Evolutionary conservation across 805 yeast species (phyloP).

Genomic region (Saturnispora mendoncae): DNA sequence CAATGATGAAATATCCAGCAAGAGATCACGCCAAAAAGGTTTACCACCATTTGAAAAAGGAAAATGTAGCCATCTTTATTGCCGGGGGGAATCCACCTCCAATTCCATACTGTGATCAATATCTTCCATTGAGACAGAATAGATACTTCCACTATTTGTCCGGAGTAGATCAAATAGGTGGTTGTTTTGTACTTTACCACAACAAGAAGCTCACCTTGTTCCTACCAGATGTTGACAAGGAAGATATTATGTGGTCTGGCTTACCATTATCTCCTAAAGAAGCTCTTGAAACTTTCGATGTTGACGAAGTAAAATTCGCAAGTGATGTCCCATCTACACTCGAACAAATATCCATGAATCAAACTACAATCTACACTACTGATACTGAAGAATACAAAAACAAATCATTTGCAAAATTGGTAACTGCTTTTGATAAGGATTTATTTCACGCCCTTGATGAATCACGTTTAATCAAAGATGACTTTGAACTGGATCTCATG

Average conservation of each 20-base stretch:
- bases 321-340: slow-evolving; percentile 37
- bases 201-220: slow-evolving; percentile 58
- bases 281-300: slow-evolving; percentile 61
- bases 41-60: slow-evolving; percentile 24
- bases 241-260: slow-evolving; percentile 96
- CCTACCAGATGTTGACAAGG: slow-evolving; percentile 75
- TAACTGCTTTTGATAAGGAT: slow-evolving; percentile 38
- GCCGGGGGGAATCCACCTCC: slow-evolving; percentile 52
- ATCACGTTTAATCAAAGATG: slow-evolving; percentile 76
- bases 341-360: slow-evolving; percentile 5
- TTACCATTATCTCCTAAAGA: slow-evolving; percentile 61
- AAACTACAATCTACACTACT: slow-evolving; percentile 39
- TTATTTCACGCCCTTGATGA: slow-evolving; percentile 78
- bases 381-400: slow-evolving; percentile 42
- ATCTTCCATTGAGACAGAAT: slow-evolving; percentile 75
- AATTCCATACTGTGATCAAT: slow-evolving; percentile 72
- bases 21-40: slow-evolving; percentile 61
- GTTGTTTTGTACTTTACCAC: slow-evolving; percentile 58
- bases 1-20: slow-evolving; percentile 66
- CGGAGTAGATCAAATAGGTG: slow-evolving; percentile 72
- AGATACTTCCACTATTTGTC: slow-evolving; percentile 82
- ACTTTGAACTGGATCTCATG: slow-evolving; percentile 67
- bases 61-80: slow-evolving; percentile 36
- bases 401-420: slow-evolving; percentile 26
- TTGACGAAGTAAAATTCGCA: slow-evolving; percentile 68